Evolutionary conservation across 371 early-diverging fungal genomes (phyloP).

Genomic region (Syncephalastrum racemosum): DNA sequence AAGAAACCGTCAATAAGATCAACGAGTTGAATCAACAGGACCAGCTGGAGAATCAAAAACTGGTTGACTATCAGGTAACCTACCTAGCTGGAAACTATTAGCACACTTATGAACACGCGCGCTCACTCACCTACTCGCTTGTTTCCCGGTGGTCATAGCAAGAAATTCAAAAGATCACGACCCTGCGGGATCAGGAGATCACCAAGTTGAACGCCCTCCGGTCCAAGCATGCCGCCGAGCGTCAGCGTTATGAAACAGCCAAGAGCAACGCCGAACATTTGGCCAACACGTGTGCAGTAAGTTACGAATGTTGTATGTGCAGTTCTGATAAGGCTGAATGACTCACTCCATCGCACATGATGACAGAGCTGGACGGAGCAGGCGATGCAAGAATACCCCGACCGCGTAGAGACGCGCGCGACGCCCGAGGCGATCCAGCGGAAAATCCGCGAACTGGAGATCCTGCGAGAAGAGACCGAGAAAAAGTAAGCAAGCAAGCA

Average conservation of each 20-base stretch:
- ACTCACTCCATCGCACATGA: neutral
- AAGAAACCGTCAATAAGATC: conserved; percentile 10
- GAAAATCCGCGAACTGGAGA: conserved; percentile 55
- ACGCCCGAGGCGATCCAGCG: conserved; percentile 55
- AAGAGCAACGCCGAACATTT: neutral
- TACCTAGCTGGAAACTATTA: too few species aligned
- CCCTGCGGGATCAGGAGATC: conserved; percentile 3
- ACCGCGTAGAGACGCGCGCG: conserved; percentile 61
- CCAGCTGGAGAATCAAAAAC: conserved; percentile 9
- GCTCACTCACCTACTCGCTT: too few species aligned
- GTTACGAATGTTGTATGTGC: neutral
- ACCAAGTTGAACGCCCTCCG: conserved; percentile 3
- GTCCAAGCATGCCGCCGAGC: conserved; percentile 1
- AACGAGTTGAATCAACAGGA: conserved; percentile 14
- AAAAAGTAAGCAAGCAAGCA: conserved; percentile 30
- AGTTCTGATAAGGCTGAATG: too few species aligned
- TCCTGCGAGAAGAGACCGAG: conserved; percentile 53
- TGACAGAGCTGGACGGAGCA: conserved; percentile 37
- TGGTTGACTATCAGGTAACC: conserved; percentile 11
- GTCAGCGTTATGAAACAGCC: too few species aligned
- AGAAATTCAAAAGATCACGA: conserved; percentile 8
- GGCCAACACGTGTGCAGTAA: conserved; percentile 5
- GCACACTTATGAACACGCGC: too few species aligned
- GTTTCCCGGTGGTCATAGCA: neutral
- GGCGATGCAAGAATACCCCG: conserved; percentile 59